Base-by-base conservation (phyloP, 805 yeast genomes). In the Candida krabiensis region DNA sequence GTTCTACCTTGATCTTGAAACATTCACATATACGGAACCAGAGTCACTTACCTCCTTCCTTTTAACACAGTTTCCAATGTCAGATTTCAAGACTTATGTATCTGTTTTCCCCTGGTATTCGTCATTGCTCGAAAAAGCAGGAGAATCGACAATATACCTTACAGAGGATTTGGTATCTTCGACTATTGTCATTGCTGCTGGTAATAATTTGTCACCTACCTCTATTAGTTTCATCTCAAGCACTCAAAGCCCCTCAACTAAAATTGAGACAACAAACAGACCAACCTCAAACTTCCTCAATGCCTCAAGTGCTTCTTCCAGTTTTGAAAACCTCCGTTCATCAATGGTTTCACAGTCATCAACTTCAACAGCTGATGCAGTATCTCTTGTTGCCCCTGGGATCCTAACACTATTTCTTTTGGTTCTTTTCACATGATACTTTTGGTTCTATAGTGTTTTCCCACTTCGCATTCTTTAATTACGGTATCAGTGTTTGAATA, bases 91-190 rank as follows among this genome's bases (percentile, higher is more conserved):
- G n/a, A 57, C 64, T 2, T 61, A 50, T 29, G 45, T 59, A 13
- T 40, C 57, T 5, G 56, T 50, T 4, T 61, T 66, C 36, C 67
- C 67, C 1, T 63, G 69, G 68, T 57, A 63, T 33, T 22, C 54
- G 3, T 44, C 55, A 2, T 40, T 62, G 28, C 35, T 64, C 7
- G 14, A 37, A 2, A 56, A 44, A 2, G 63, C 50, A 2, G 52
- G 52, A 2, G 43, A 37, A 5, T 40, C 67, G 3, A 47, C 55
- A 4, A 43, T 61, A 14, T 56, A 52, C 29, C 41, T 50, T 8
- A 66, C 69, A 1, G 38, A 41, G 7, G 61, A 63, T 25, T 54
- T 61, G 37, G 39, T 33, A 9, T 46, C 54, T 15, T 37, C 53
- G 2, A 53, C 50, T 14, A 23, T 53, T 13, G 45, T 38, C 8